Evolutionary conservation across 345 rosid species (phyloP).

Genomic region (Eucalyptus leucophloia): DNA sequence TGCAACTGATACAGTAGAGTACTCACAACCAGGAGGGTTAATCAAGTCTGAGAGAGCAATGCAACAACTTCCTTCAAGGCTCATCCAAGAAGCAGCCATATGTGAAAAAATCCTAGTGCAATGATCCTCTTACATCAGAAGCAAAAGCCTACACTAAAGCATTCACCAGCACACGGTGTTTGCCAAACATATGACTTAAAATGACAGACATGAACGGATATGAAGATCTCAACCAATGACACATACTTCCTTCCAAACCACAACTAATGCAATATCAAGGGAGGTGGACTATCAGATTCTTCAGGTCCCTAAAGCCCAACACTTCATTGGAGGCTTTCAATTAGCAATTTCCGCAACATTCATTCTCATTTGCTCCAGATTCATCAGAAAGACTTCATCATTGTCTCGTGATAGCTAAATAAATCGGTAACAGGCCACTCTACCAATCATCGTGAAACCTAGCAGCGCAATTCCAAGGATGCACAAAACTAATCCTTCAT

Average conservation of each 20-base stretch:
- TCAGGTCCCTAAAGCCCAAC: neutral
- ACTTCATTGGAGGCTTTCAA: neutral
- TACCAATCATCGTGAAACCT: neutral
- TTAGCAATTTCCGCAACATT: neutral
- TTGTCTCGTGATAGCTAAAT: neutral
- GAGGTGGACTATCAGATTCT: neutral
- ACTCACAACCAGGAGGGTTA: neutral
- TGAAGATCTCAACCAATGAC: neutral
- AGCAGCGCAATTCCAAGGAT: neutral
- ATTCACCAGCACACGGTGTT: neutral
- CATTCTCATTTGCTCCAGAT: neutral
- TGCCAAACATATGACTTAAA: neutral
- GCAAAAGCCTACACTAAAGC: neutral
- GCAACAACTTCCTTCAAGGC: neutral
- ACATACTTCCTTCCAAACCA: neutral
- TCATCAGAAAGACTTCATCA: neutral
- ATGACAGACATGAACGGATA: neutral
- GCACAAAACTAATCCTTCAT: neutral
- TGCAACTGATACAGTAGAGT: neutral
- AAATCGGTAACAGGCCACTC: neutral
- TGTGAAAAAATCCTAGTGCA: neutral
- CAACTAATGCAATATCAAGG: neutral
- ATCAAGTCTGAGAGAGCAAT: neutral
- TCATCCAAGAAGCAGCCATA: neutral
- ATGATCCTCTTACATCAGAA: neutral